Base-by-base conservation (phyloP, 1,284 basidiomycete species). In the Ustilago sp. region DNA sequence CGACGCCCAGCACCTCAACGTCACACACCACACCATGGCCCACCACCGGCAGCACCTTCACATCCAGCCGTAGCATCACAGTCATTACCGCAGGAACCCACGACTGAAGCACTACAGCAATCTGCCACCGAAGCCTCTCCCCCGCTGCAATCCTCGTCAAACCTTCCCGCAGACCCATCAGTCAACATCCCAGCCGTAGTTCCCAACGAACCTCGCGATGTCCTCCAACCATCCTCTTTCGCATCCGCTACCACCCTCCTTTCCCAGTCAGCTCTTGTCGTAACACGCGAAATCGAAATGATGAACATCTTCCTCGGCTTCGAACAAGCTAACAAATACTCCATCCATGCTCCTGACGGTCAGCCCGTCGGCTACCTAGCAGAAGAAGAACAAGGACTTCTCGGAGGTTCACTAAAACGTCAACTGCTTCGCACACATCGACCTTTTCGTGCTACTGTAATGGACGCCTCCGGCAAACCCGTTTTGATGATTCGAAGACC, bases 371-470 rank as follows among this genome's bases (percentile, higher is more conserved):
- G 79, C 11, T 81, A 77, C 47, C 61, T 81, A 2, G 77, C 76
- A 7, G 80, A 81, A 55, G 71, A 75, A 60, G 78, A 81, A 45
- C 57, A 63, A 28, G 80, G 80, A 9, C 19, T 79, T 15, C 59
- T 81, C 15, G 70, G 74, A 5, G 88, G 89, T 0, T 88, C 89
- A 17, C 87, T 95, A 62, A 88, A 89, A 48, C 89, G 94, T 15
- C 94, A 96, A 85, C 77, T 92, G 0, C 89, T 95, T 72, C 88
- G 91, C 9, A 94, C 93, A 0, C 94, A 95, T 86, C 88, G 94
- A 52, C 92, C 94, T 1, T 94, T 95, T 87, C 88, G 90, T 80
- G 91, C 93, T 9, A 87, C 93, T 2, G 90, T 96, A 31, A 91
- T 95, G 90, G 92, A 94, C 78, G 81, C 87, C 2, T 85, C 89